Percentiles rank a stretch among this genome's conserved stretches.
Conservation (phyloP, 2,329 filamentous ascomycete genomes). For the Teratosphaeria viscida region DNA sequence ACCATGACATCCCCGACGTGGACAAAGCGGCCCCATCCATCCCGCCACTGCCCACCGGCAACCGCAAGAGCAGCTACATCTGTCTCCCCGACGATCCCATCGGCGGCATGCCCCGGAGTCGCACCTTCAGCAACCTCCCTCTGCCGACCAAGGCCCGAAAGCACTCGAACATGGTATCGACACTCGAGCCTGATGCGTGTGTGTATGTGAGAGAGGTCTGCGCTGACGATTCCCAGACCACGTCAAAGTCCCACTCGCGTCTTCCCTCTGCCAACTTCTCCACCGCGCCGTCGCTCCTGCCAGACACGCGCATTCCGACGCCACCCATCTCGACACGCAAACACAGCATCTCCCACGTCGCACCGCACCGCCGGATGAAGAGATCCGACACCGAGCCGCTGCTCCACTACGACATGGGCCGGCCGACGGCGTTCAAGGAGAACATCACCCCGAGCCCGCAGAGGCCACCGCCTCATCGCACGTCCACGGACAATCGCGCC, state of each 20-base stretch:
- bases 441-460: slow-evolving; percentile 21
- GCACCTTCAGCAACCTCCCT: slow-evolving; percentile 27
- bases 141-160: slow-evolving; percentile 16
- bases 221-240: background rate
- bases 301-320: slow-evolving; percentile 15
- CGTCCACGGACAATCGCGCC: slow-evolving; percentile 6
- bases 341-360: slow-evolving; percentile 14
- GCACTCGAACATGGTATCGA: slow-evolving; percentile 5
- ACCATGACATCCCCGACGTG: slow-evolving; percentile 5
- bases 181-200: background rate
- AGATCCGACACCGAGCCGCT: slow-evolving; percentile 27
- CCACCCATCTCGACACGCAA: slow-evolving; percentile 15
- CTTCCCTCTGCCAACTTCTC: slow-evolving; percentile 11
- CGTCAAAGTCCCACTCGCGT: slow-evolving; percentile 19
- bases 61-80: slow-evolving; percentile 22
- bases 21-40: slow-evolving; percentile 1
- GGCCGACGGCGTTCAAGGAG: slow-evolving; percentile 23
- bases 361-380: slow-evolving; percentile 12
- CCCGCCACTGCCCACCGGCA: slow-evolving; percentile 5
- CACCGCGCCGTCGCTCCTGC: slow-evolving; percentile 5
- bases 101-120: slow-evolving; percentile 24
- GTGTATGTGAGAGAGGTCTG: background rate
- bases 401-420: slow-evolving; percentile 11
- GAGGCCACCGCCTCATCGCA: slow-evolving; percentile 17
- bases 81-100: slow-evolving; percentile 23